These are phyloP conservation scores for Isoetes engelmannii DNA, from an alignment of 83 land plant species.

Conservation along the genomic window DNA sequence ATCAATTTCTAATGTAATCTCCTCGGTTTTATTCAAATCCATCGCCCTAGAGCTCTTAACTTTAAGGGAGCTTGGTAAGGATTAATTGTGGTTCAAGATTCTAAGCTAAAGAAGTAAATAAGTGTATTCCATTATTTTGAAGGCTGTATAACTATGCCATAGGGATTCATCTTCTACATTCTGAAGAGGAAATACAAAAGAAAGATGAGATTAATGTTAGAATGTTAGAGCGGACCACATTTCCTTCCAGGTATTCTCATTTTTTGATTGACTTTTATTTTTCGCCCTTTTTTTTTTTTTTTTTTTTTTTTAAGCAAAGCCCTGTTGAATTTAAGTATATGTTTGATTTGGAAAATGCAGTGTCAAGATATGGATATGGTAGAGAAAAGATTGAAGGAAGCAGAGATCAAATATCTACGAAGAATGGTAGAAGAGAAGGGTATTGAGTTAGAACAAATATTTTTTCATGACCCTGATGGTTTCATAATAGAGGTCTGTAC, in stretches of 20 bases:
- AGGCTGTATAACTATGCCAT: constrained; percentile 51
- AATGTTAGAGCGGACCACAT: constrained; percentile 53
- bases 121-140: background rate
- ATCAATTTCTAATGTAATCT: constrained; percentile 32
- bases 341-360: constrained; percentile 8
- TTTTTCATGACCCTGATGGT: constrained; percentile 58
- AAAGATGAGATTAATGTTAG: constrained; percentile 37
- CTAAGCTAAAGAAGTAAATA: background rate
- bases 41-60: constrained; percentile 40
- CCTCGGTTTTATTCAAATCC: constrained; percentile 36
- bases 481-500: constrained; percentile 55
- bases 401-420: constrained; percentile 36
- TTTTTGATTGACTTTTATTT: no score
- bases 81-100: background rate
- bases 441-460: constrained; percentile 38
- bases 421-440: constrained; percentile 46
- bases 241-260: constrained; percentile 34
- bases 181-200: constrained; percentile 19
- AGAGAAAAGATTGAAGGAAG: constrained; percentile 26
- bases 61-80: constrained; percentile 50
- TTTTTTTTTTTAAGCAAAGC: no score
- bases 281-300: no score
- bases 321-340: no score
- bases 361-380: constrained; percentile 32
- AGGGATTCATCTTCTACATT: constrained; percentile 46